Evolutionary conservation across 2,329 filamentous ascomycete species (phyloP).

Genomic region (Chaetomium sp.): DNA sequence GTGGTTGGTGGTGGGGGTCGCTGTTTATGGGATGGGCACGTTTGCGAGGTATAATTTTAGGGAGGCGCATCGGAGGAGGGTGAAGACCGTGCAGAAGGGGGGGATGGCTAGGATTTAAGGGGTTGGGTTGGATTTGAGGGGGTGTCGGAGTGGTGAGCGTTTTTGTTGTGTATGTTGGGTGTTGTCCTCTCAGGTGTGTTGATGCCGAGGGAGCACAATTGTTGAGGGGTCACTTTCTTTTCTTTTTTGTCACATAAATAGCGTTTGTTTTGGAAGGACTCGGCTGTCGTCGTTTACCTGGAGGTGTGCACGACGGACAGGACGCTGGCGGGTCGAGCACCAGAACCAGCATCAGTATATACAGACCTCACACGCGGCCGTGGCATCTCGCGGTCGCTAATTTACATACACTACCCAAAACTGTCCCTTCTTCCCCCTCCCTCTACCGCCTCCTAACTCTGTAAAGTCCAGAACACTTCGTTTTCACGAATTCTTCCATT

Average conservation of each 20-base stretch:
- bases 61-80: constrained; percentile 52
- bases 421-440: too few species aligned
- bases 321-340: too few species aligned
- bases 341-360: not conserved
- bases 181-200: too few species aligned
- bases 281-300: too few species aligned
- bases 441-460: too few species aligned
- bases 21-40: constrained; percentile 58
- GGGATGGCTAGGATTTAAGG: constrained; percentile 26
- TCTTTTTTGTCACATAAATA: not conserved
- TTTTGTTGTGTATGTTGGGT: not conserved
- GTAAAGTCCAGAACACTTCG: too few species aligned
- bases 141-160: not conserved
- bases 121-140: not conserved
- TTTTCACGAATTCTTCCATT: too few species aligned
- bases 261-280: too few species aligned
- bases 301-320: too few species aligned
- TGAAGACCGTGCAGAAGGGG: constrained; percentile 37
- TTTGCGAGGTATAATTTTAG: constrained; percentile 60
- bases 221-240: not conserved
- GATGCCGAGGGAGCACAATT: too few species aligned
- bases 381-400: not conserved
- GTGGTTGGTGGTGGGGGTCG: constrained; percentile 54
- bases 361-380: not conserved
- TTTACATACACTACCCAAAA: not conserved